phyloP scores from a whole-genome alignment of 2,329 filamentous ascomycete genomes.

The Monilinia aucupariae region DNA sequence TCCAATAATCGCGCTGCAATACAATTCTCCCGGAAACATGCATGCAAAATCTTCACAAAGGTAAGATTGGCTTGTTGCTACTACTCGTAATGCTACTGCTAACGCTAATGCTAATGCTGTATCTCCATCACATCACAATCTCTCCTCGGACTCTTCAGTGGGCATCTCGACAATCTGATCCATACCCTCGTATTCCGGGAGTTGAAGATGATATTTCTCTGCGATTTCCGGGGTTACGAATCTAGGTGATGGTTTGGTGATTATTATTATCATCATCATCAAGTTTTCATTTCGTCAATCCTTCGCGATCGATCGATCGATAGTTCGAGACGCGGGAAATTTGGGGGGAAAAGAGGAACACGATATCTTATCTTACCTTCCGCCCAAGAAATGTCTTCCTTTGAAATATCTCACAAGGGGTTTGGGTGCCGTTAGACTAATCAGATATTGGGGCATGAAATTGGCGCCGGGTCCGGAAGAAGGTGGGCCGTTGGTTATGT shows the following conservation, averaged over 20 bases:
- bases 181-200: conserved; percentile 76
- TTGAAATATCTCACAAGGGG: conserved; percentile 77
- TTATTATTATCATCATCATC: conserved; percentile 11
- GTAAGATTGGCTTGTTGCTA: too few relatives aligned
- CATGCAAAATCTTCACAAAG: too few relatives aligned
- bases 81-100: too few relatives aligned
- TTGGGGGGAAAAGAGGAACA: background rate
- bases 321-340: background rate
- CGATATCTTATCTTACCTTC: conserved; percentile 52
- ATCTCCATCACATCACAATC: background rate
- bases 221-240: conserved; percentile 76
- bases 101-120: too few relatives aligned
- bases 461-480: conserved; percentile 67
- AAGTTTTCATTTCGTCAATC: too few relatives aligned
- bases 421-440: conserved; percentile 91
- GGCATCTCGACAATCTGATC: conserved; percentile 83
- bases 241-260: conserved; percentile 38
- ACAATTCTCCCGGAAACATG: too few relatives aligned
- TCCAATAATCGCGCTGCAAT: too few relatives aligned
- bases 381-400: conserved; percentile 88
- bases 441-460: conserved; percentile 74
- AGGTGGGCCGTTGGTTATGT: conserved; percentile 82
- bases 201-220: conserved; percentile 77
- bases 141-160: conserved; percentile 41
- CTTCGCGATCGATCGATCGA: background rate